These are phyloP conservation scores for Comarum palustre DNA, from an alignment of 306 rosid species.

Conservation along the genomic window DNA sequence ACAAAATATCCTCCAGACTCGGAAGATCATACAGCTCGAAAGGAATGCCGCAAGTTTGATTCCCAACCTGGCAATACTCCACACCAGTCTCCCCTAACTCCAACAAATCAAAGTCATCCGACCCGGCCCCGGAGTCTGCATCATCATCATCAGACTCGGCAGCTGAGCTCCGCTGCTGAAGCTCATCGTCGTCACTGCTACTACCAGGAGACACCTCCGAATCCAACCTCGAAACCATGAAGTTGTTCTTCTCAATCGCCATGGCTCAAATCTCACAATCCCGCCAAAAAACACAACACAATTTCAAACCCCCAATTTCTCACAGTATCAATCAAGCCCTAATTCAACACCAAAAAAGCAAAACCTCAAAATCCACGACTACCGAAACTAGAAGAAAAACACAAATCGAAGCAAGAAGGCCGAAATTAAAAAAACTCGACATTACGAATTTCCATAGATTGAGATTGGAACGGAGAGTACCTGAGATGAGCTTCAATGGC, in stretches of 20 bases:
- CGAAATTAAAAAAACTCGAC: background rate
- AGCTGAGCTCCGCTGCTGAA: constrained; percentile 61
- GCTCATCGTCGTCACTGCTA: constrained; percentile 84
- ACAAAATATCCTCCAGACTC: constrained; percentile 73
- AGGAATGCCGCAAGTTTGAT: constrained; percentile 90
- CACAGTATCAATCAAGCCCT: constrained; percentile 30
- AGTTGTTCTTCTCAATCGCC: constrained; percentile 98
- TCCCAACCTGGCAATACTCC: constrained; percentile 94
- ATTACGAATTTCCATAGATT: background rate
- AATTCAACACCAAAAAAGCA: background rate
- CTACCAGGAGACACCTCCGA: constrained; percentile 73
- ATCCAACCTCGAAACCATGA: constrained; percentile 82
- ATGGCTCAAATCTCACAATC: constrained; percentile 38
- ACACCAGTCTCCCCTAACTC: constrained; percentile 93
- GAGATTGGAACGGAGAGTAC: constrained; percentile 34
- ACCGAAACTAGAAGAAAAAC: background rate
- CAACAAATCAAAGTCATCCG: constrained; percentile 96
- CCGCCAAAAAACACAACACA: constrained; percentile 29
- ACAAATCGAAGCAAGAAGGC: constrained; percentile 9
- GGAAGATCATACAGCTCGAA: constrained; percentile 88
- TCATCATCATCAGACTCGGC: constrained; percentile 85
- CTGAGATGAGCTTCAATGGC: constrained; percentile 27
- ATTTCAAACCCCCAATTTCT: background rate
- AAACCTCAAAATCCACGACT: constrained; percentile 16
- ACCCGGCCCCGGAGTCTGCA: constrained; percentile 98